A percentile compares a stretch with the other conserved stretches of the same genome.
phyloP scores from a whole-genome alignment of 2,329 filamentous ascomycete species.

The Corniculantispora saksenae region DNA sequence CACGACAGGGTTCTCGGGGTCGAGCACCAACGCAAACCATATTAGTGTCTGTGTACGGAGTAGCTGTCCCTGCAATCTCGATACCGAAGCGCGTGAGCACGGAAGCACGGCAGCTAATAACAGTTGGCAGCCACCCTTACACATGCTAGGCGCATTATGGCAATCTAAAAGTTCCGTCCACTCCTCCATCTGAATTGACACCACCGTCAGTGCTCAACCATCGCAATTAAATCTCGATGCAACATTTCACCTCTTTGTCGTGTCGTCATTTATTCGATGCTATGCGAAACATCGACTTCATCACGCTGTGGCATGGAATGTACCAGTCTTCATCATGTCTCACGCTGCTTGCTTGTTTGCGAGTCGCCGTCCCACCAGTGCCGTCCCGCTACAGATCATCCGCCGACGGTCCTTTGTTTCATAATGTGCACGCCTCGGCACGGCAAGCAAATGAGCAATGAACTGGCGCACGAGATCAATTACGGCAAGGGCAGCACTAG shows the following conservation, averaged over 20 bases:
- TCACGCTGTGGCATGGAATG: not conserved
- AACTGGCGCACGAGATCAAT: not conserved
- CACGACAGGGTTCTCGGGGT: not conserved
- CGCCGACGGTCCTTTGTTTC: not conserved
- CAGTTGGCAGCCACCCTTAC: not conserved
- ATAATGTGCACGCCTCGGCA: not conserved
- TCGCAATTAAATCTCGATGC: not conserved
- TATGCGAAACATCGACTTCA: not conserved
- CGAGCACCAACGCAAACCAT: not conserved
- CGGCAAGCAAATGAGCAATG: not conserved
- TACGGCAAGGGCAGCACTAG: not conserved
- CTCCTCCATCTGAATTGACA: not conserved
- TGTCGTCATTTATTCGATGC: constrained; percentile 5
- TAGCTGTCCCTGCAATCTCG: not conserved
- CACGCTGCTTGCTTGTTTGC: not conserved
- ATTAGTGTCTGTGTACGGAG: not conserved
- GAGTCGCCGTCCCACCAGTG: not conserved
- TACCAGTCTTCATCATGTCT: not conserved
- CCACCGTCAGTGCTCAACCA: not conserved
- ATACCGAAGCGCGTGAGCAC: constrained; percentile 2
- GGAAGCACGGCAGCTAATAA: not conserved
- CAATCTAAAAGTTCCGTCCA: not conserved
- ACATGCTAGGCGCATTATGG: not conserved
- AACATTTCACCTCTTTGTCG: not conserved
- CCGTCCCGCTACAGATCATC: not conserved